Percentiles rank a stretch among this genome's conserved stretches.
These are phyloP conservation scores for Cryptococcus neoformans DNA, from an alignment of 1,284 basidiomycete genomes.

Conservation along the genomic window DNA sequence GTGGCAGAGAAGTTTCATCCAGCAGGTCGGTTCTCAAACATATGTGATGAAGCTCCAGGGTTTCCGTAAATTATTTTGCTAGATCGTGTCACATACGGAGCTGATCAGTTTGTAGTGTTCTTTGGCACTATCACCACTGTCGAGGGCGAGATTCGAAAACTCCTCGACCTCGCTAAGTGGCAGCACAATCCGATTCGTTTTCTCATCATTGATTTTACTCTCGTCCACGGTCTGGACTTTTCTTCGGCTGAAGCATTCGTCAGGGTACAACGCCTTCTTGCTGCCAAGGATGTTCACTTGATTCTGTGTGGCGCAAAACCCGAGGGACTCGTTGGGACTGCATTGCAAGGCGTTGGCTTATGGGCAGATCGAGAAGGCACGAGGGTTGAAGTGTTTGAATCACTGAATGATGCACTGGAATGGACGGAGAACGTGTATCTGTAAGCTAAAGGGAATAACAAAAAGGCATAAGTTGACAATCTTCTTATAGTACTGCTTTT, in stretches of 20 bases:
- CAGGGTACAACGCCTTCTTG: slow-evolving; percentile 78
- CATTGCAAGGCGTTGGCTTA: slow-evolving; percentile 69
- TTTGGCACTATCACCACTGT: slow-evolving; percentile 92
- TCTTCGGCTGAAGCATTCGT: slow-evolving; percentile 94
- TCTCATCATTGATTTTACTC: slow-evolving; percentile 76
- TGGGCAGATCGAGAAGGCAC: slow-evolving; percentile 63
- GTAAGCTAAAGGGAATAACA: slow-evolving; percentile 30
- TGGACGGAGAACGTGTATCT: slow-evolving; percentile 91
- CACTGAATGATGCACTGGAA: slow-evolving; percentile 88
- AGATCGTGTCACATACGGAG: not conserved
- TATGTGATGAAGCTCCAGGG: slow-evolving; percentile 86
- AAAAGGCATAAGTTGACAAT: not conserved
- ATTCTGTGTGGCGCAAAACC: slow-evolving; percentile 81
- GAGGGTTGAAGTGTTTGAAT: slow-evolving; percentile 74
- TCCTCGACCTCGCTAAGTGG: slow-evolving; percentile 74
- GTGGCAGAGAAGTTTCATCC: slow-evolving; percentile 85
- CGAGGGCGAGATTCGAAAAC: slow-evolving; percentile 63
- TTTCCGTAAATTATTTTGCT: slow-evolving; percentile 40
- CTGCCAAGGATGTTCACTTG: slow-evolving; percentile 71
- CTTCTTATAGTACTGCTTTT: slow-evolving; percentile 40
- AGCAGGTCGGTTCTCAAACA: slow-evolving; percentile 87
- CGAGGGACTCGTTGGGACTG: slow-evolving; percentile 64
- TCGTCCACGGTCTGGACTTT: slow-evolving; percentile 89
- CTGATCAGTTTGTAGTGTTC: slow-evolving; percentile 58
- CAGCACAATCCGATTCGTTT: slow-evolving; percentile 79